Conservation (phyloP, 1,284 basidiomycete genomes). For the Porodaedalea pini region DNA sequence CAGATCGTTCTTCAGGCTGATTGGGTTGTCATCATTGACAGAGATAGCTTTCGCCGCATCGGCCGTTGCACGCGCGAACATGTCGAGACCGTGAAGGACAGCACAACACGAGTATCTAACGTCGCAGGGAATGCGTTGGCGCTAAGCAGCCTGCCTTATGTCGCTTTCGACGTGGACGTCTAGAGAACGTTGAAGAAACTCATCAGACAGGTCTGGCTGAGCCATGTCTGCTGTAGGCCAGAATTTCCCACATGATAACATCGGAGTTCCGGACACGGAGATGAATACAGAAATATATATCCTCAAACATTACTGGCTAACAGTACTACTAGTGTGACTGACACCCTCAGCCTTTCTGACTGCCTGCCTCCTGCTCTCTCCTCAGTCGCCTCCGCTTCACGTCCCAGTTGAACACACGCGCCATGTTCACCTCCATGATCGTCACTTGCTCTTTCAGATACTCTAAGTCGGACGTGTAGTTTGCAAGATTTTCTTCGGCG, state of each 20-base stretch:
- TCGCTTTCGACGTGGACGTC: too few species aligned
- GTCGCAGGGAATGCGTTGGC: background rate
- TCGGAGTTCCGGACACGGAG: too few species aligned
- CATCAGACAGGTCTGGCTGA: too few species aligned
- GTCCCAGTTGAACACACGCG: conserved; percentile 95
- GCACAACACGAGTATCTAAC: conserved; percentile 16
- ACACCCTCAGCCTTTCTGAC: conserved; percentile 9
- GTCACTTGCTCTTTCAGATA: conserved; percentile 95
- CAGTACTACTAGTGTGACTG: background rate
- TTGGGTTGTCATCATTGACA: background rate
- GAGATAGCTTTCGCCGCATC: background rate
- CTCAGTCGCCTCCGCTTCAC: conserved; percentile 76
- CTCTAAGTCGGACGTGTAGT: conserved; percentile 85
- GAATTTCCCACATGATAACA: background rate
- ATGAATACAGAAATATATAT: background rate
- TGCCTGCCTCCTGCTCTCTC: conserved; percentile 40
- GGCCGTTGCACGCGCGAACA: conserved; percentile 2
- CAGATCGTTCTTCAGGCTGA: background rate
- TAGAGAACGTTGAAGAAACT: too few species aligned
- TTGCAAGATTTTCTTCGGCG: conserved; percentile 67
- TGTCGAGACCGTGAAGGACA: conserved; percentile 17
- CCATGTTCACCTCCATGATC: conserved; percentile 97
- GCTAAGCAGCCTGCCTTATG: background rate
- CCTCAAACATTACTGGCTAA: background rate
- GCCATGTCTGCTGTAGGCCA: background rate